Percentiles rank a stretch among this genome's conserved stretches.
phyloP scores from a whole-genome alignment of 805 yeast species.

The Vanderwaltozyma tropicalis region DNA sequence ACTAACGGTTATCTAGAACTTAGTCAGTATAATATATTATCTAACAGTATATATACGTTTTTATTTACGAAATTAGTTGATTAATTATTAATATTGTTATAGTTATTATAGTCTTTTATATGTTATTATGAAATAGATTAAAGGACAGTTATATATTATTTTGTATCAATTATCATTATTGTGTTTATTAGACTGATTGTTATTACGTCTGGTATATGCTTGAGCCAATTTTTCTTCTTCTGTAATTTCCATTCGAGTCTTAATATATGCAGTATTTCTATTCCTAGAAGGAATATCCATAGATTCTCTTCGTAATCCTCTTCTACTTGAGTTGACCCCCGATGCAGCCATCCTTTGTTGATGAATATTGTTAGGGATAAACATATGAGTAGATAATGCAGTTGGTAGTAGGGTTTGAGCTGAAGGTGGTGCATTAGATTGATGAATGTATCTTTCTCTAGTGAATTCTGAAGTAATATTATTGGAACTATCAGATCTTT shows the following conservation, averaged over 20 bases:
- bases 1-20: too few relatives aligned
- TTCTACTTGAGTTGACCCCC: neutral
- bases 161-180: neutral
- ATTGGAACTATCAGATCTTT: slow-evolving; percentile 17
- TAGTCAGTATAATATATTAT: too few relatives aligned
- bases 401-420: slow-evolving; percentile 50
- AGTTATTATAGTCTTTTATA: neutral
- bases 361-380: slow-evolving; percentile 37
- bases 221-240: slow-evolving; percentile 20
- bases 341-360: slow-evolving; percentile 21
- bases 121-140: too few relatives aligned
- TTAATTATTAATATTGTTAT: too few relatives aligned
- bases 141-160: neutral
- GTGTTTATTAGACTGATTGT: neutral
- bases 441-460: slow-evolving; percentile 29
- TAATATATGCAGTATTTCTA: slow-evolving; percentile 16
- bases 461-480: slow-evolving; percentile 30
- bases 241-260: slow-evolving; percentile 27
- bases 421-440: slow-evolving; percentile 51
- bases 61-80: too few relatives aligned
- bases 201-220: slow-evolving; percentile 1
- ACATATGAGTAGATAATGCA: slow-evolving; percentile 52
- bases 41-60: too few relatives aligned
- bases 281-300: slow-evolving; percentile 28
- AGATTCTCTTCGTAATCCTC: slow-evolving; percentile 15